Percentiles rank a stretch among this genome's conserved stretches.
Evolutionary conservation across 441 rosid genomes (phyloP).

Genomic region (Adansonia rubrostipa): DNA sequence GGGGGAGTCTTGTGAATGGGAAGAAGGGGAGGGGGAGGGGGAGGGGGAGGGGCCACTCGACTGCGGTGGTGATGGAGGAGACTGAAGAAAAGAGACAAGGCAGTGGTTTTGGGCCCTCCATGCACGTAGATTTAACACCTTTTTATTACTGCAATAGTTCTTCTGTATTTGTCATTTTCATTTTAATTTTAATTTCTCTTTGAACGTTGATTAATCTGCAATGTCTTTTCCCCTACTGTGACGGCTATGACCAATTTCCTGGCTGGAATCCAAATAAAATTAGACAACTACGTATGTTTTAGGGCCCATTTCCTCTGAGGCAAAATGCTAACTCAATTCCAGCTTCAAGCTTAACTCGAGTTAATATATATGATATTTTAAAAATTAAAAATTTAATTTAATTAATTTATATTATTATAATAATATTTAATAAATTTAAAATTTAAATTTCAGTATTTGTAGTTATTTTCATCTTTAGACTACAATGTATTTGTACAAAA

Average conservation of each 20-base stretch:
- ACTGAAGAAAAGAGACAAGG: slow-evolving; percentile 37
- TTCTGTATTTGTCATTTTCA: neutral
- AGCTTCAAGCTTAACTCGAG: neutral
- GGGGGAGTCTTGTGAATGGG: neutral
- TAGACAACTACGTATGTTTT: neutral
- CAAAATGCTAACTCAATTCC: neutral
- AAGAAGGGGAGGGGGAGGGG: too few relatives aligned
- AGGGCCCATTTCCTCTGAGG: neutral
- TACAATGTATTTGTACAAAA: too few relatives aligned
- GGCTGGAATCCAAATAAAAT: slow-evolving; percentile 9
- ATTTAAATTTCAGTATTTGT: too few relatives aligned
- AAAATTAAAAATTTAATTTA: too few relatives aligned
- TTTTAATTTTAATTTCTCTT: neutral
- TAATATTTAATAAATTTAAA: too few relatives aligned
- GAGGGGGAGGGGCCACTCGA: slow-evolving; percentile 25
- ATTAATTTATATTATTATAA: too few relatives aligned
- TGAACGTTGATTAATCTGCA: slow-evolving; percentile 3
- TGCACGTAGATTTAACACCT: slow-evolving; percentile 35
- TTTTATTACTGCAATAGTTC: neutral
- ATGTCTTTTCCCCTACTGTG: slow-evolving; percentile 9
- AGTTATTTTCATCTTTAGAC: too few relatives aligned
- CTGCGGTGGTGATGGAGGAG: slow-evolving; percentile 32
- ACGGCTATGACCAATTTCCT: slow-evolving; percentile 16
- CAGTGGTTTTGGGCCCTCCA: slow-evolving; percentile 38
- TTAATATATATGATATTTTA: too few relatives aligned